These are phyloP conservation scores for Parietichytrium sp. DNA, from an alignment of 108 stramenopile genomes.

Conservation along the genomic window DNA sequence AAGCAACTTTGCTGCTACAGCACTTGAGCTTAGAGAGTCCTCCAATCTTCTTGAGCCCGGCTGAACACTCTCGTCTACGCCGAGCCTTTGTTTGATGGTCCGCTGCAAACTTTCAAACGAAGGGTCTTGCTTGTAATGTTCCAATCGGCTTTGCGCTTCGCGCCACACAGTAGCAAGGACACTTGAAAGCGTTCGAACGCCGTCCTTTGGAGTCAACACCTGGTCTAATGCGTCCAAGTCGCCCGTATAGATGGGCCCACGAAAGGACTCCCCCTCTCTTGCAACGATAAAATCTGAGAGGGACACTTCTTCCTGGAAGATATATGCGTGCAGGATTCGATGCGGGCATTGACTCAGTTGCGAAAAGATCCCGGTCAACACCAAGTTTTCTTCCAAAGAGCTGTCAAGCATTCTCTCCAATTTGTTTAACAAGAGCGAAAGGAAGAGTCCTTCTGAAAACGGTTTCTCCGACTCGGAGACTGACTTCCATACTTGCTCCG, in stretches of 20 bases:
- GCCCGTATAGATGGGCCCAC: neutral
- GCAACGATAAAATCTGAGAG: neutral
- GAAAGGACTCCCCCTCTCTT: neutral
- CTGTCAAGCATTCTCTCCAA: constrained; percentile 32
- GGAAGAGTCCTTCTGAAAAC: neutral
- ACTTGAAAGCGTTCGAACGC: neutral
- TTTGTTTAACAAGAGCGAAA: neutral
- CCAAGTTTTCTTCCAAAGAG: constrained; percentile 13
- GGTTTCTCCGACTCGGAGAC: no score
- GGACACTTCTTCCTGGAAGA: neutral
- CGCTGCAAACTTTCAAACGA: neutral
- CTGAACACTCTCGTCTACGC: neutral
- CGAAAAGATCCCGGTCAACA: neutral
- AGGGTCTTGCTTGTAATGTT: neutral
- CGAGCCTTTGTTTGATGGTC: neutral
- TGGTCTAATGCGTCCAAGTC: neutral
- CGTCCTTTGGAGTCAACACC: neutral
- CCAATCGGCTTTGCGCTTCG: neutral
- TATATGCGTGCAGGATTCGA: neutral
- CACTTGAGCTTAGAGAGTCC: neutral
- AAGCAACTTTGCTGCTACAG: neutral
- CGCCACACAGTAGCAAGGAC: constrained; percentile 4
- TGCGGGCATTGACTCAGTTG: constrained; percentile 31
- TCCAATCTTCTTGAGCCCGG: no score
- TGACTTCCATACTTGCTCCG: no score